Conservation (phyloP, 345 rosid genomes). For the Eucalyptus cloeziana region DNA sequence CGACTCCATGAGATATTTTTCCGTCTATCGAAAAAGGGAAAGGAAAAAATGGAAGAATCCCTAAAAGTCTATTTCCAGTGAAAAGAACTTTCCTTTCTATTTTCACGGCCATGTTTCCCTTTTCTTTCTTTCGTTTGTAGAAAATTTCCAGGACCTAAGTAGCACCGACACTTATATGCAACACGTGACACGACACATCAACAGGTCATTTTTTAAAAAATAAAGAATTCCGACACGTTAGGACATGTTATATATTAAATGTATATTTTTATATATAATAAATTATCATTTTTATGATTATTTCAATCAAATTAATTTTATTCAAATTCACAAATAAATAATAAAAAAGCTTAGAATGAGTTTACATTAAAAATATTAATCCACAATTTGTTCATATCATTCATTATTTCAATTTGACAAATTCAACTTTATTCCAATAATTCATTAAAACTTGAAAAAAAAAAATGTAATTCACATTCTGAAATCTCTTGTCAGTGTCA, state of each 20-base stretch:
- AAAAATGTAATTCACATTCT: too few relatives aligned
- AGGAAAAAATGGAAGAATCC: background rate
- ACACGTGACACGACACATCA: accelerated
- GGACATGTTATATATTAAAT: accelerated
- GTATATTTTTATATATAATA: accelerated
- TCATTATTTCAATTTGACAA: too few relatives aligned
- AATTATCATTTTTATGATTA: too few relatives aligned
- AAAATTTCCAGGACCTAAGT: background rate
- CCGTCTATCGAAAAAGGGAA: background rate
- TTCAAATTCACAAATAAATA: too few relatives aligned
- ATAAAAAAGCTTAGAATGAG: too few relatives aligned
- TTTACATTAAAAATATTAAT: too few relatives aligned
- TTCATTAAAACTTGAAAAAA: too few relatives aligned
- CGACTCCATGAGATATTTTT: background rate
- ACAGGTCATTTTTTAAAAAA: accelerated
- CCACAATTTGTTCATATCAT: too few relatives aligned
- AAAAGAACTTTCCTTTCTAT: background rate
- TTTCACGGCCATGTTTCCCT: background rate
- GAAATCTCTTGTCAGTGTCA: accelerated
- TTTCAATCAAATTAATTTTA: too few relatives aligned
- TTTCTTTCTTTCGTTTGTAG: background rate
- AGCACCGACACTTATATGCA: accelerated
- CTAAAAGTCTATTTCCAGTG: background rate
- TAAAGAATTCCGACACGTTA: accelerated
- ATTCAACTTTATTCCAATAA: too few relatives aligned